Evolutionary conservation across 345 rosid species (phyloP).

Genomic region (Brassica cretica): DNA sequence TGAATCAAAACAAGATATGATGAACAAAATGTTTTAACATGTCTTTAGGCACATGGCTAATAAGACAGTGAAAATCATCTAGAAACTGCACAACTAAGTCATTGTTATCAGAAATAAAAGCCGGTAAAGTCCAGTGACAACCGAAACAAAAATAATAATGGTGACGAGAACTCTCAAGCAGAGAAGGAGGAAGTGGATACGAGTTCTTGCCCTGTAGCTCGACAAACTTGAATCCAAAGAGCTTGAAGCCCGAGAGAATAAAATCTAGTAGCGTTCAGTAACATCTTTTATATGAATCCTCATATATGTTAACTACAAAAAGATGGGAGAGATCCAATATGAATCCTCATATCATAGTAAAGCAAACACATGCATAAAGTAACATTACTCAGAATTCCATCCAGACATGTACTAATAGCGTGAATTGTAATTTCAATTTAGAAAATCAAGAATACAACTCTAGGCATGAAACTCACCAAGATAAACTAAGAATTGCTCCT

Average conservation of each 20-base stretch:
- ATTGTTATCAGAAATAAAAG: too few species aligned
- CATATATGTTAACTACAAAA: background rate
- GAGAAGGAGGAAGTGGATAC: slow-evolving; percentile 42
- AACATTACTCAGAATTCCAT: background rate
- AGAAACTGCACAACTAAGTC: too few species aligned
- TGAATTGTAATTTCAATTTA: slow-evolving; percentile 3
- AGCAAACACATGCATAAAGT: background rate
- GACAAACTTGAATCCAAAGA: slow-evolving; percentile 91
- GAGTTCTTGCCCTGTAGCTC: slow-evolving; percentile 94
- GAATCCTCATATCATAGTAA: slow-evolving; percentile 6
- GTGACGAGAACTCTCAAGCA: slow-evolving; percentile 4
- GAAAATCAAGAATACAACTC: background rate
- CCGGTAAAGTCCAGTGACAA: background rate
- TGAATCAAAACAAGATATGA: too few species aligned
- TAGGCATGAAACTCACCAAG: slow-evolving; percentile 9
- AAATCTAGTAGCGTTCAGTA: slow-evolving; percentile 93
- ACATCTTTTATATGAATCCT: background rate
- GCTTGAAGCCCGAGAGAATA: slow-evolving; percentile 88
- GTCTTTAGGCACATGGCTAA: too few species aligned
- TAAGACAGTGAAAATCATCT: too few species aligned
- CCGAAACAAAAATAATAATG: background rate
- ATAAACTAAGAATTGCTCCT: slow-evolving; percentile 15
- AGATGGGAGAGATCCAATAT: too few species aligned
- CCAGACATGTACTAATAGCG: background rate
- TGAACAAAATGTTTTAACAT: too few species aligned